Base-by-base conservation (phyloP, 371 early-diverging fungal genomes). In the Mortierella sp. region DNA sequence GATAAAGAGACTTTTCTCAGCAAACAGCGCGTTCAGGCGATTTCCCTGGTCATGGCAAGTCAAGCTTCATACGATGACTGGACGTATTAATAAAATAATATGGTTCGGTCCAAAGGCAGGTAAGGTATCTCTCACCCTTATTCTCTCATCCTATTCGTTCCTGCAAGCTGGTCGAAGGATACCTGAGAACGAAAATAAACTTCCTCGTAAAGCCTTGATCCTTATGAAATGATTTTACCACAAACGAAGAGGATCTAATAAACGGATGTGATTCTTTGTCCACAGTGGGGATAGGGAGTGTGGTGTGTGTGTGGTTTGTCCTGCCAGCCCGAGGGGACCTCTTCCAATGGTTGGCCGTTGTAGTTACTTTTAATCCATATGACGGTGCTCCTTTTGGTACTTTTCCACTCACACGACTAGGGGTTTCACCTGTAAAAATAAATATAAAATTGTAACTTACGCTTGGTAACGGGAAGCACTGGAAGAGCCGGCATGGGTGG, bases 401-500 rank as follows among this genome's bases (percentile, higher is more conserved):
- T 37, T 10, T 23, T 13, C 51, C 17, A 22, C 51, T 26, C 51
- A 51, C 51, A 51, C 51, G 51, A 51, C 51, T 13, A 10, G 47
- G 47, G n/a, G 47, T 34, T 32, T 57, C 35, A 29, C 53, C 54
- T 47, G 47, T n/a, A 47, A 47, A 17, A 7, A 51, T 51, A 51
- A 26, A 51, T 29, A 22, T 19, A 31, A 58, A n/a, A 13, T n/a
- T 12, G 3, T 28, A 49, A 70, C 72, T 63, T 76, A 70, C 72
- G 45, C 43, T 72, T 76, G 17, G 49, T 35, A 8, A 57, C 31
- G 32, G 70, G 68, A 43, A 85, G 10, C 2, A n/a, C 57, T 34
- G 57, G 57, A 57, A 57, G 57, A 23, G 57, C 57, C 5, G 62
- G 57, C 57, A 57, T 57, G 23, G 53, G 53, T 8, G 90, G 90